Base-by-base conservation (phyloP, 1,284 basidiomycete species). In the Ceratobasidium sp. region DNA sequence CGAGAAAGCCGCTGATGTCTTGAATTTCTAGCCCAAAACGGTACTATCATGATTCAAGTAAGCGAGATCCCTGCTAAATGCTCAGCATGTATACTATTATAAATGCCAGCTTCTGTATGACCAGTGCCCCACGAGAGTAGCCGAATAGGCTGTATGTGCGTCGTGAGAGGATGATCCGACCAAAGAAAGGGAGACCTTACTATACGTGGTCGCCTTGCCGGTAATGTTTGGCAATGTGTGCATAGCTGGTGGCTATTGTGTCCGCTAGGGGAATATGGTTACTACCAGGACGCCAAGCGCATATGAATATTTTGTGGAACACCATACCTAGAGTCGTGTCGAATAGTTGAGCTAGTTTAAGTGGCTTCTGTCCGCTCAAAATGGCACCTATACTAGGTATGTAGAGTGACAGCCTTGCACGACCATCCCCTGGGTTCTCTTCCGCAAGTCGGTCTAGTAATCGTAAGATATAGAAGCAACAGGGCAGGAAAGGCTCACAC, bases 41-140 rank as follows among this genome's bases (percentile, higher is more conserved):
- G 34, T 60, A 55, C 73, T 74, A 45, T 16, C 1, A 23, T 21
- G n/a, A 21, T 30, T 26, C 10, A 21, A 18, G 36, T 52, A 21
- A 8, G 16, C 9, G 9, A 28, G 45, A 41, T 10, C 14, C 32
- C 5, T 26, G 6, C 30, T 26, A 8, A 4, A 18, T 9, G 9
- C 4, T 3, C n/a, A n/a, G n/a, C n/a, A n/a, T n/a, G 21, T 32
- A 45, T 18, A 59, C 73, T 5, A 74, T 74, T 4, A 74, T 32
- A 26, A 26, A 60, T 1, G 73, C 73, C 4, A 74, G 60, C 30
- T 72, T 74, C 16, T 69, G 70, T 30, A 45, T 71, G 12, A 62
- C 72, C 50, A 73, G 72, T 18, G 73, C 73, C 3, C 73, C 73
- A 16, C 65, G 43, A 6, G 65, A 69, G 28, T 69, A 58, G 4